Conservation (phyloP, 2,329 filamentous ascomycete genomes). For the Alternaria rosae region DNA sequence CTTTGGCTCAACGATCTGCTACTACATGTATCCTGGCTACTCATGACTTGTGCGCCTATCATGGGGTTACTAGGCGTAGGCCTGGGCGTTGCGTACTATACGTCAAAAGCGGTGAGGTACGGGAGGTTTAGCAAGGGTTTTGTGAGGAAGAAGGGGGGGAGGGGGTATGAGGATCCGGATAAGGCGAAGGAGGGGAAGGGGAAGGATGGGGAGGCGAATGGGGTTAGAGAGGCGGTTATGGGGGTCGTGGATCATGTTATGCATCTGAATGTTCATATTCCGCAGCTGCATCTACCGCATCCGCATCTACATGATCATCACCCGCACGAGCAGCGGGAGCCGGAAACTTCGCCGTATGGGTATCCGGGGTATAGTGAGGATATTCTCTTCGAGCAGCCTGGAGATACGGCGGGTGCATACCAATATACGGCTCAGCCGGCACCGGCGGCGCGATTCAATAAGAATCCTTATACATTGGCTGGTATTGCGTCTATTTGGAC, state of each 20-base stretch:
- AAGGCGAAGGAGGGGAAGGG: neutral
- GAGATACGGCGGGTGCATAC: neutral
- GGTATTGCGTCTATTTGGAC: slow-evolving; percentile 10
- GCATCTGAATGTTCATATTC: neutral
- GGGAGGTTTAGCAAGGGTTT: slow-evolving; percentile 6
- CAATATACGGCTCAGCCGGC: neutral
- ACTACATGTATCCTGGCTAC: slow-evolving; percentile 1
- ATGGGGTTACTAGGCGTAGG: neutral
- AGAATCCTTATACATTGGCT: slow-evolving; percentile 4
- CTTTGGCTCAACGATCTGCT: neutral
- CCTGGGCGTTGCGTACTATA: slow-evolving; percentile 7
- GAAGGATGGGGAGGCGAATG: neutral
- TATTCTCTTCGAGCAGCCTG: neutral
- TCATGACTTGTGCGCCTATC: slow-evolving; percentile 9
- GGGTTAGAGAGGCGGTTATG: neutral
- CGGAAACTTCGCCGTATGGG: neutral
- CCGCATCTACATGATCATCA: neutral
- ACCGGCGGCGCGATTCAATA: neutral
- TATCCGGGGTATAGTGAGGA: neutral
- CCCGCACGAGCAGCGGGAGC: neutral
- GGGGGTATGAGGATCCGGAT: slow-evolving; percentile 13
- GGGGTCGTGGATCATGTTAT: neutral
- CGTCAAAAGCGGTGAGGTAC: slow-evolving; percentile 6
- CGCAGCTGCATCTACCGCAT: neutral
- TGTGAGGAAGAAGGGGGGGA: neutral